Conservation (phyloP, 2,329 filamentous ascomycete genomes). For the Fusarium paranaense region DNA sequence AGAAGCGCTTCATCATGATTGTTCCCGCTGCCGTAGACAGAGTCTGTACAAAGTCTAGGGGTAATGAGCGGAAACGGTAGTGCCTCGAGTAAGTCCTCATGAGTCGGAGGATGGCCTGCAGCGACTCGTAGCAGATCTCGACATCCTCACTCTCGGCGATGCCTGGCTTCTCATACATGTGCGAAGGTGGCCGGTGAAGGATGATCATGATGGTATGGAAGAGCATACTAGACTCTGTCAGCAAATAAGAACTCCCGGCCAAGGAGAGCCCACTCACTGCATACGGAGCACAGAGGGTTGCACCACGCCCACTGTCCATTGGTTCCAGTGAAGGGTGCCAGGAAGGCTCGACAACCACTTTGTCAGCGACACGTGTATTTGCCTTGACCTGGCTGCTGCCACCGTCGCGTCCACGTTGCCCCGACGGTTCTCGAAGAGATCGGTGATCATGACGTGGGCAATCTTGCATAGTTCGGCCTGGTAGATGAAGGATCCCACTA, state of each 20-base stretch:
- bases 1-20: constrained; percentile 59
- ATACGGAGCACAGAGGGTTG: constrained; percentile 60
- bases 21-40: constrained; percentile 60
- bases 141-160: constrained; percentile 58
- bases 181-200: constrained; percentile 60
- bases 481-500: constrained; percentile 60
- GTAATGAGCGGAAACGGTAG: constrained; percentile 57
- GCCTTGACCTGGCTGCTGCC: constrained; percentile 55
- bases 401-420: constrained; percentile 54
- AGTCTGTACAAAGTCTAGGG: constrained; percentile 62
- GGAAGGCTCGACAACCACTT: constrained; percentile 61
- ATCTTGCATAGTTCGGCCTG: constrained; percentile 62
- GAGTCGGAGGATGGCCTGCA: constrained; percentile 58
- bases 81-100: constrained; percentile 58
- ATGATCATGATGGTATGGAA: constrained; percentile 66
- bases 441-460: constrained; percentile 61
- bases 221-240: constrained; percentile 51
- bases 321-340: constrained; percentile 62
- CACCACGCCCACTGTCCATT: constrained; percentile 61
- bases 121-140: constrained; percentile 62
- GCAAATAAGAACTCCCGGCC: neutral
- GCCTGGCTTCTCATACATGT: constrained; percentile 54
- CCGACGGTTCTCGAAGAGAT: constrained; percentile 62
- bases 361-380: constrained; percentile 59
- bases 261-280: constrained; percentile 49